These are phyloP conservation scores for Pecoramyces ruminantium DNA, from an alignment of 192 early-diverging fungal genomes.

Conservation along the genomic window DNA sequence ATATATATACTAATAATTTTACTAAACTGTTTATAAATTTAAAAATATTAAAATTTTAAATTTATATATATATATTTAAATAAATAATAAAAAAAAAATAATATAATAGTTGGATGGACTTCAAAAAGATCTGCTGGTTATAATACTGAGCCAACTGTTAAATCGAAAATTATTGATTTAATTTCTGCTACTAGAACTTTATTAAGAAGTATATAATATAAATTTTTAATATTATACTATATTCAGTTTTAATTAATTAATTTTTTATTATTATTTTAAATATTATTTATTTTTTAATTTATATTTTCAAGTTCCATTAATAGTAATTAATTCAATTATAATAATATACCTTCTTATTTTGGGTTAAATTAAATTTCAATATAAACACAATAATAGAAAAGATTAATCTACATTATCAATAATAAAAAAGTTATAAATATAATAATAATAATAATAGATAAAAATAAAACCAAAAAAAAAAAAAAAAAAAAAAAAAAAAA, in stretches of 20 bases:
- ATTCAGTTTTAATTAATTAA: no score
- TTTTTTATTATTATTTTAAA: no score
- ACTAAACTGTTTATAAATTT: no score
- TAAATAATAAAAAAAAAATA: conserved; percentile 10
- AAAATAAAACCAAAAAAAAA: no score
- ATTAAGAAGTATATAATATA: conserved; percentile 62
- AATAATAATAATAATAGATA: no score
- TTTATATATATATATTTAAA: no score
- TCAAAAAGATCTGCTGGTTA: background rate
- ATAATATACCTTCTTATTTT: background rate
- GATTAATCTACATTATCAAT: background rate
- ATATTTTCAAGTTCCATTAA: background rate
- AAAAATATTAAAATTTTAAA: no score
- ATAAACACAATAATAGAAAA: background rate
- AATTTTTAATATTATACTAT: no score
- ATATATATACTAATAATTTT: no score
- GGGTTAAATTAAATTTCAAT: background rate
- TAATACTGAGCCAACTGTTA: conserved; percentile 49
- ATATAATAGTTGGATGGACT: conserved; percentile 31
- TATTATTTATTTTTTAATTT: no score
- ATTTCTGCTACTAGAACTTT: conserved; percentile 81
- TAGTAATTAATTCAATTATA: background rate
- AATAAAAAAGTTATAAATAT: background rate
- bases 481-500: no score
- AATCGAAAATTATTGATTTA: conserved; percentile 64